Conservation (phyloP, 129 eudicot species). For the Pittosporum tobira region DNA sequence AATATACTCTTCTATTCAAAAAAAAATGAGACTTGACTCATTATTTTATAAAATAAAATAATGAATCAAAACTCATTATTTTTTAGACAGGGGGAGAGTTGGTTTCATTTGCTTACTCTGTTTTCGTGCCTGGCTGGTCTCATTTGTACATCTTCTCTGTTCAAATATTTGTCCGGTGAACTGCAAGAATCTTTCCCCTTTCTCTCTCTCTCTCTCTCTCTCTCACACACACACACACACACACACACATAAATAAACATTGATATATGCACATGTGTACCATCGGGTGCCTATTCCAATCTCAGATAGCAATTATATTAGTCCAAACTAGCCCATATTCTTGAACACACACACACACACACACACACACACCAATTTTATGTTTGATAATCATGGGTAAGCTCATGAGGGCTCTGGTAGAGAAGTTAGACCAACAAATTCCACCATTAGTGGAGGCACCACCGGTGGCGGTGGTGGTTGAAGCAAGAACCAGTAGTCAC, state of each 20-base stretch:
- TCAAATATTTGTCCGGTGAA: not conserved
- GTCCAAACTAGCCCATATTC: not conserved
- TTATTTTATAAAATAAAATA: too few species aligned
- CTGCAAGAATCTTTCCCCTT: not conserved
- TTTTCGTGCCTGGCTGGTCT: not conserved
- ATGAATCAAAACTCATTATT: too few species aligned
- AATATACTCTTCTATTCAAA: too few species aligned
- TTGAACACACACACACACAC: not conserved
- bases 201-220: slow-evolving; percentile 15
- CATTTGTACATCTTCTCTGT: not conserved
- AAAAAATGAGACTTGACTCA: too few species aligned
- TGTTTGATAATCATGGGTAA: slow-evolving; percentile 21
- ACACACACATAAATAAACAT: too few species aligned
- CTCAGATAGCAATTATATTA: not conserved
- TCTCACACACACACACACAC: too few species aligned
- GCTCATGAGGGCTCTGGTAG: slow-evolving; percentile 11
- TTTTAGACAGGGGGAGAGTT: too few species aligned
- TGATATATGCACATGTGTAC: too few species aligned
- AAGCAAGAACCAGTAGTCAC: slow-evolving; percentile 27
- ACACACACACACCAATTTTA: too few species aligned
- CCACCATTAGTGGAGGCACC: slow-evolving; percentile 54
- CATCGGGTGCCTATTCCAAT: not conserved
- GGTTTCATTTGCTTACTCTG: too few species aligned
- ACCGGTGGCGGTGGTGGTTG: slow-evolving; percentile 30
- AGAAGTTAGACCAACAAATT: slow-evolving; percentile 27